These are phyloP conservation scores for Tricladium varicosporioides DNA, from an alignment of 2,329 filamentous ascomycete genomes.

Conservation along the genomic window DNA sequence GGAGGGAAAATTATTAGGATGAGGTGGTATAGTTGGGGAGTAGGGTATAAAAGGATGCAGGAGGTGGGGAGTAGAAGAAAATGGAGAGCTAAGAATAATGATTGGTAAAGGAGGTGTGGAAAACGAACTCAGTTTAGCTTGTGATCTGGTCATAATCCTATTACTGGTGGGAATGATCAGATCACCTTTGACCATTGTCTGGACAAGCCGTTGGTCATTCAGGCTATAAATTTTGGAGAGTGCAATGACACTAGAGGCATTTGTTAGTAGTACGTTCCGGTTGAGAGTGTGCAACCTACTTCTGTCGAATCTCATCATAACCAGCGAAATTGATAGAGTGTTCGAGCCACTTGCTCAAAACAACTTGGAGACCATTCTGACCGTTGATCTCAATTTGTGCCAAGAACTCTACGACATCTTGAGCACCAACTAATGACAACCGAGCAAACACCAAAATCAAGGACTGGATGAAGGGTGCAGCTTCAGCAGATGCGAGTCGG, in stretches of 20 bases:
- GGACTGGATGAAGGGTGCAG: slow-evolving; percentile 91
- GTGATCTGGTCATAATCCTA: slow-evolving; percentile 89
- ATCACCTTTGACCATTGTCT: slow-evolving; percentile 87
- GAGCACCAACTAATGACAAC: slow-evolving; percentile 78
- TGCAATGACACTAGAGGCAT: slow-evolving; percentile 70
- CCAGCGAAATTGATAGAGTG: slow-evolving; percentile 97
- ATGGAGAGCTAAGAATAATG: too few species aligned
- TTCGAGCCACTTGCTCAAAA: slow-evolving; percentile 93
- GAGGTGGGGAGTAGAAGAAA: too few species aligned
- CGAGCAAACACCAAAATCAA: slow-evolving; percentile 93
- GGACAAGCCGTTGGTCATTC: slow-evolving; percentile 74
- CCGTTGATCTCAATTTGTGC: slow-evolving; percentile 78
- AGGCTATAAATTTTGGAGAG: slow-evolving; percentile 88
- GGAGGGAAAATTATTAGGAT: slow-evolving; percentile 11
- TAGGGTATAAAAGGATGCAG: background rate
- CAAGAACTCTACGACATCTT: slow-evolving; percentile 90
- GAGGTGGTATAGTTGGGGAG: slow-evolving; percentile 16
- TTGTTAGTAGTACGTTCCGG: slow-evolving; percentile 32
- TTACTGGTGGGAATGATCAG: slow-evolving; percentile 77
- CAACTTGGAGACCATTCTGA: slow-evolving; percentile 81
- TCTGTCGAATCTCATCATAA: slow-evolving; percentile 95
- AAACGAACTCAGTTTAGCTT: slow-evolving; percentile 72
- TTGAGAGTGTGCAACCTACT: slow-evolving; percentile 55
- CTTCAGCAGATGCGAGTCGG: slow-evolving; percentile 76
- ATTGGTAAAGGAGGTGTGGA: background rate